These are phyloP conservation scores for Coemansia sp. DNA, from an alignment of 192 early-diverging fungal genomes.

Conservation along the genomic window DNA sequence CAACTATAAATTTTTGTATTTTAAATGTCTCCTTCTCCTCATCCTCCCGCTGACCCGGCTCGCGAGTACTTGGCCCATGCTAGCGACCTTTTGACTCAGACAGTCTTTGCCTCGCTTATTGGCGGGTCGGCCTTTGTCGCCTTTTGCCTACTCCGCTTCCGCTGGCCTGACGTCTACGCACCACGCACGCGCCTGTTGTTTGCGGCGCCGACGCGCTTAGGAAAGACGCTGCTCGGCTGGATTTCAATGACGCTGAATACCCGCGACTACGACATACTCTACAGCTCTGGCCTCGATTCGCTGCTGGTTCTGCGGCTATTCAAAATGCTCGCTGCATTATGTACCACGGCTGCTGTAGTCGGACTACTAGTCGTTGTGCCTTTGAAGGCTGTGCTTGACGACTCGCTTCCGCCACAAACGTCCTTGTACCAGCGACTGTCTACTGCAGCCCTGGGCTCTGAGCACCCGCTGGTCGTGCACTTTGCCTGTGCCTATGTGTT, in stretches of 20 bases:
- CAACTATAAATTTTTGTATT: background rate
- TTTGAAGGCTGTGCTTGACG: conserved; percentile 39
- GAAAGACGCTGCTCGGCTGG: conserved; percentile 51
- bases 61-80: conserved; percentile 49
- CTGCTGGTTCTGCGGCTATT: conserved; percentile 53
- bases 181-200: conserved; percentile 48
- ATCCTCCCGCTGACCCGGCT: conserved; percentile 17
- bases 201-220: conserved; percentile 46
- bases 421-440: conserved; percentile 27
- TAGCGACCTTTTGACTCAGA: conserved; percentile 53
- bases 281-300: conserved; percentile 50
- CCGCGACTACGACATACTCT: conserved; percentile 50
- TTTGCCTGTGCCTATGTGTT: conserved; percentile 55
- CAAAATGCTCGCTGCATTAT: conserved; percentile 40
- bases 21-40: background rate
- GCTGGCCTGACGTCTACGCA: conserved; percentile 57
- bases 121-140: conserved; percentile 44
- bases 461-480: conserved; percentile 42
- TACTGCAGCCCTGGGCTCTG: conserved; percentile 37
- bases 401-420: background rate
- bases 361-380: conserved; percentile 43
- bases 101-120: conserved; percentile 33
- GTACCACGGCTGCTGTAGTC: conserved; percentile 20
- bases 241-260: conserved; percentile 40
- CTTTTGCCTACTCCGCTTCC: conserved; percentile 54